Conservation (phyloP, 768 basidiomycete genomes). For the Russula lepida region DNA sequence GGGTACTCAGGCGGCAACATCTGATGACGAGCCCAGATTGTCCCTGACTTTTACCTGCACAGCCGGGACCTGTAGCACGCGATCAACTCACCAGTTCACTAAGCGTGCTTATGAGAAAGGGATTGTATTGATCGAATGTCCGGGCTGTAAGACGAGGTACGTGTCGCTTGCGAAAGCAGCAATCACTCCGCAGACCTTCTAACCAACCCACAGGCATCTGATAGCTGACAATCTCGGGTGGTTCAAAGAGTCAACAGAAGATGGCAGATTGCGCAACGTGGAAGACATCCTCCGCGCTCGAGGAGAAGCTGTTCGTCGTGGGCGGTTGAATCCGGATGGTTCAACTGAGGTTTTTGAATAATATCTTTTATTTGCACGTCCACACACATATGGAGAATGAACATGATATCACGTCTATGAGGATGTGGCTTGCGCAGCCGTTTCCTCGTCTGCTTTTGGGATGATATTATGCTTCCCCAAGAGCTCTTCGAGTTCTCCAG, state of each 20-base stretch:
- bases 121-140: constrained; percentile 87
- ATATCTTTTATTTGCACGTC: constrained; percentile 1
- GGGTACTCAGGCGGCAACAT: constrained; percentile 22
- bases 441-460: constrained; percentile 34
- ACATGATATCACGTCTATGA: constrained; percentile 2
- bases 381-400: neutral
- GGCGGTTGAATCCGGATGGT: constrained; percentile 37
- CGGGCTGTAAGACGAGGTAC: constrained; percentile 80
- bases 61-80: constrained; percentile 57
- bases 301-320: constrained; percentile 60
- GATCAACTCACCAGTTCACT: constrained; percentile 85
- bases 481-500: constrained; percentile 82
- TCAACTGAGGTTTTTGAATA: constrained; percentile 43
- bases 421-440: constrained; percentile 18
- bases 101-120: constrained; percentile 79
- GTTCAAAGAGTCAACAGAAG: constrained; percentile 77
- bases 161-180: constrained; percentile 22
- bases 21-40: constrained; percentile 50
- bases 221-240: constrained; percentile 89
- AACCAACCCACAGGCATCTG: constrained; percentile 45
- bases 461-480: constrained; percentile 66
- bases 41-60: constrained; percentile 85
- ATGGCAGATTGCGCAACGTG: constrained; percentile 65
- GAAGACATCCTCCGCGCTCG: constrained; percentile 74
- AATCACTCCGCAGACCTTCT: neutral